Conservation (phyloP, 2,329 filamentous ascomycete species). For the Xylaria sp. region DNA sequence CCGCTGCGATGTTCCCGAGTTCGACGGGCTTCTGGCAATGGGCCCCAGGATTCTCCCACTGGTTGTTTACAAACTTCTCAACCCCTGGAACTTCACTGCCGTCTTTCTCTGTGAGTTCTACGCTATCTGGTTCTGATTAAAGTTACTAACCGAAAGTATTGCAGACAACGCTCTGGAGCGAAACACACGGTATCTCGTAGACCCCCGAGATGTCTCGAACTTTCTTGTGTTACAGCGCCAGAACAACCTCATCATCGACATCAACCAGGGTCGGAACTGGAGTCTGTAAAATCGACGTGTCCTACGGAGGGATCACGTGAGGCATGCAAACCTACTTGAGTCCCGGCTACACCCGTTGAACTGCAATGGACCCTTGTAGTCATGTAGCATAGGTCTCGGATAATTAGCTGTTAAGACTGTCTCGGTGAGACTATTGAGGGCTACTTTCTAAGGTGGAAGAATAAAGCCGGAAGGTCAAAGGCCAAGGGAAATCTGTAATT, state of each 20-base stretch:
- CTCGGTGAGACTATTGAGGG: too few species aligned
- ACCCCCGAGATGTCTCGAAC: background rate
- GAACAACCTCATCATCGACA: slow-evolving; percentile 1
- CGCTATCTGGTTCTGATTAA: background rate
- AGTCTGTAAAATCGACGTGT: background rate
- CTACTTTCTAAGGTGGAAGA: too few species aligned
- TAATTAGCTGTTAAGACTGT: too few species aligned
- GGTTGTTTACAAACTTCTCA: background rate
- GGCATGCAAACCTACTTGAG: too few species aligned
- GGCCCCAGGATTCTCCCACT: background rate
- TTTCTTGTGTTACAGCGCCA: slow-evolving; percentile 1
- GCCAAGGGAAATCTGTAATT: too few species aligned
- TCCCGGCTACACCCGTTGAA: too few species aligned
- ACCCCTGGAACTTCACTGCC: background rate
- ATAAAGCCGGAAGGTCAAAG: too few species aligned
- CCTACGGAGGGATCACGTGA: too few species aligned
- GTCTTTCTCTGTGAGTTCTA: background rate
- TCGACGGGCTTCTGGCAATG: background rate
- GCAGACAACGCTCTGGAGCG: background rate
- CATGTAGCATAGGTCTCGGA: too few species aligned
- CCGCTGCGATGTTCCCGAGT: background rate
- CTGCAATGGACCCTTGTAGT: too few species aligned
- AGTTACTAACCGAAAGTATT: background rate
- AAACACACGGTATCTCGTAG: background rate
- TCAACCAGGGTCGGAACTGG: background rate